Evolutionary conservation across 495 filamentous ascomycete genomes (phyloP).

Genomic region (Xylaria flabelliformis): DNA sequence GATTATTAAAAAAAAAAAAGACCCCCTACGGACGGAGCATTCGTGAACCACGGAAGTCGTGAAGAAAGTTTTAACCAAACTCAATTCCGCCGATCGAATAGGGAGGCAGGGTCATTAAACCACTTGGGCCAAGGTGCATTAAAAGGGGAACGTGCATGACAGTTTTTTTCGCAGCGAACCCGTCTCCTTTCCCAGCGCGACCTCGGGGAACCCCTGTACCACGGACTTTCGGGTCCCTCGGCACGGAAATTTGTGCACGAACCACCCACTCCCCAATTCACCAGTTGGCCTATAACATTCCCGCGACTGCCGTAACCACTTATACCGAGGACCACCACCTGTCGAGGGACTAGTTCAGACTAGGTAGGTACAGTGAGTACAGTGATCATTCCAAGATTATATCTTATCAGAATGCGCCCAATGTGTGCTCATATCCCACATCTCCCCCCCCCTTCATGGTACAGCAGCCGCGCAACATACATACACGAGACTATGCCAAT

Average conservation of each 20-base stretch:
- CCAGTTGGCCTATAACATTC: neutral
- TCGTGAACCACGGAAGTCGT: slow-evolving; percentile 27
- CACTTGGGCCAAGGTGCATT: neutral
- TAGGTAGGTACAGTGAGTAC: slow-evolving; percentile 17
- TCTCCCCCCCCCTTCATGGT: neutral
- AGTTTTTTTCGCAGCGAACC: slow-evolving; percentile 1
- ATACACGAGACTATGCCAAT: neutral
- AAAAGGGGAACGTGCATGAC: slow-evolving; percentile 23
- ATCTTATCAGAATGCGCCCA: neutral
- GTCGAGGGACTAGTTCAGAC: neutral
- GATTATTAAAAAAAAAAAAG: slow-evolving; percentile 25
- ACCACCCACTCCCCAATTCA: neutral
- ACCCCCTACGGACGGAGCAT: slow-evolving; percentile 19
- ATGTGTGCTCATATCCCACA: neutral
- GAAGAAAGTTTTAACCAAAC: slow-evolving; percentile 30
- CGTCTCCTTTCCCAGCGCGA: slow-evolving; percentile 5
- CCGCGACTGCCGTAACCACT: neutral
- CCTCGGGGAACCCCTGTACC: slow-evolving; percentile 1
- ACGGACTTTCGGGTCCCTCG: slow-evolving; percentile 26
- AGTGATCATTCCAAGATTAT: neutral
- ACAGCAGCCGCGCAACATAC: neutral
- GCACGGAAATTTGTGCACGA: slow-evolving; percentile 27
- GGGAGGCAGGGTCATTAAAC: slow-evolving; percentile 9
- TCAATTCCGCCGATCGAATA: neutral
- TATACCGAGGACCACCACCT: slow-evolving; percentile 1